Evolutionary conservation across 2,329 filamentous ascomycete genomes (phyloP), one percentile per base, ranked within the genome.

Genomic region (Cordyceps cateniannulata): DNA sequence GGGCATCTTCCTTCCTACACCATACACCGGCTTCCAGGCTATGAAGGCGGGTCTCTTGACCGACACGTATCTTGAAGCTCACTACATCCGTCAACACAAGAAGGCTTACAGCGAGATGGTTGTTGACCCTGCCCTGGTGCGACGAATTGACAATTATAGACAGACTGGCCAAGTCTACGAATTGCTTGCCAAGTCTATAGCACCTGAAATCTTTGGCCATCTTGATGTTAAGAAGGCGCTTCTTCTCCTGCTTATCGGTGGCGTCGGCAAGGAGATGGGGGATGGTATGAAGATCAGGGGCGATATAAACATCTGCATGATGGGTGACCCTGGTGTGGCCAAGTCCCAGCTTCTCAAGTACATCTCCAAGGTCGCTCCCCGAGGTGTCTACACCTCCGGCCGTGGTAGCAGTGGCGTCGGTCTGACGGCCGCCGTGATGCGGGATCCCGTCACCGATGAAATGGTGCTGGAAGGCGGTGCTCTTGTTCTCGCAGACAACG

Each of bases 321-420:
- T 99, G 95, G 95, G 95, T 82, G 95, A 99, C 71, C 95, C 95
- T 72, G 95, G 95, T 91, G 95, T 99, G 71, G 95, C 95, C 78
- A 99, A 99, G 79, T 99, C 95, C 42, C 95, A 99, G 79, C 79
- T 99, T 66, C 83, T 99, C 66, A 98, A 97, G 77, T 99, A 99
- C 74, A 98, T 99, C 72, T 91, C 92, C 66, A 98, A 99, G 78
- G 95, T 99, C 32, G 93, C 95, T 1, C 95, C 95, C 63, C 90
- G 95, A 64, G 93, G 92, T 68, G 88, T 93, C 14, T 93, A 93
- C 76, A 93, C 89, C 5, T 90, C 89, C 4, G 89, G 89, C 64
- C 88, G 89, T 67, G 89, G 89, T 73, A 90, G 87, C 77, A 90
- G 87, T 73, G 89, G 89, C 70, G 89, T 93, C 58, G 89, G 89